Evolutionary conservation across 805 yeast genomes (phyloP).

Genomic region (Pichia deserticola): DNA sequence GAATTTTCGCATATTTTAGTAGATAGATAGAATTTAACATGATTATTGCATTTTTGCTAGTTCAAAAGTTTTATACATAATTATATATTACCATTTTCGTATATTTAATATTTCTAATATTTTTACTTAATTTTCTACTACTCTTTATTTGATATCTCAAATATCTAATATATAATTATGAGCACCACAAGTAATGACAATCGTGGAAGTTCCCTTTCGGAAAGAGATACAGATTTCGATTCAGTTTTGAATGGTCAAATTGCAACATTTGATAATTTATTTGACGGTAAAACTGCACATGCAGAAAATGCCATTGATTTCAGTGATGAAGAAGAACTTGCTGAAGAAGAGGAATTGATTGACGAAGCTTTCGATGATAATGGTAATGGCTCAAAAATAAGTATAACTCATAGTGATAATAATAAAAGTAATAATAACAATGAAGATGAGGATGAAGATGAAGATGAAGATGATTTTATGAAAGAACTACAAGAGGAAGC

Average conservation of each 20-base stretch:
- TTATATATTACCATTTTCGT: no score
- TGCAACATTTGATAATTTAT: conserved; percentile 27
- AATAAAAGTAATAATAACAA: conserved; percentile 30
- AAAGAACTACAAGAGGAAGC: conserved; percentile 32
- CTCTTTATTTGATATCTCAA: no score
- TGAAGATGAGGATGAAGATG: conserved; percentile 32
- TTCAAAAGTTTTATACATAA: no score
- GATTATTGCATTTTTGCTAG: no score
- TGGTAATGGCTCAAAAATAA: background rate
- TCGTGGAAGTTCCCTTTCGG: no score
- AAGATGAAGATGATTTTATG: conserved; percentile 31
- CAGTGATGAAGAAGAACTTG: conserved; percentile 90
- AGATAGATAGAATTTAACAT: no score
- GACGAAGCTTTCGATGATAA: background rate
- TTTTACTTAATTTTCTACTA: no score
- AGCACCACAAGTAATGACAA: background rate
- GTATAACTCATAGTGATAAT: conserved; percentile 5
- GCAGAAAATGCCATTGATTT: conserved; percentile 91
- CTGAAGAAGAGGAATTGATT: conserved; percentile 62
- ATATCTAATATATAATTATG: background rate
- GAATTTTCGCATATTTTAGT: no score
- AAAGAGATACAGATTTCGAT: conserved; percentile 25
- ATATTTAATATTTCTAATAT: no score
- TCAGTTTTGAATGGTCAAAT: conserved; percentile 28
- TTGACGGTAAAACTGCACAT: conserved; percentile 54